These are phyloP conservation scores for Albizia julibrissin DNA, from an alignment of 306 rosid species.

Conservation along the genomic window DNA sequence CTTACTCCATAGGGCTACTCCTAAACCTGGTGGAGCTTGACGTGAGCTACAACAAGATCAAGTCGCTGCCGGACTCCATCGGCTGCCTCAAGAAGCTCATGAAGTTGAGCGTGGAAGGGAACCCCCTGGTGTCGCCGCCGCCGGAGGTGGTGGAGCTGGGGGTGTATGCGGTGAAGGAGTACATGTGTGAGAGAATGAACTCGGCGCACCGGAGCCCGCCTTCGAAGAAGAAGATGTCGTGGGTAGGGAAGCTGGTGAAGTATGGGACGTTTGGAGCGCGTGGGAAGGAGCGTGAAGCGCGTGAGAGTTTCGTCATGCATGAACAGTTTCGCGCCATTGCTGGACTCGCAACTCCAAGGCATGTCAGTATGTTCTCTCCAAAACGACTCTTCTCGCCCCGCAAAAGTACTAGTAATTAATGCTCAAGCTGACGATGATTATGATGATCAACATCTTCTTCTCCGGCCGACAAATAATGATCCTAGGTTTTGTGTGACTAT, in stretches of 20 bases:
- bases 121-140: conserved; percentile 78
- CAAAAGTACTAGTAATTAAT: background rate
- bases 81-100: conserved; percentile 75
- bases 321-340: conserved; percentile 60
- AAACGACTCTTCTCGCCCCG: conserved; percentile 79
- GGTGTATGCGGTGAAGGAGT: conserved; percentile 61
- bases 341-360: conserved; percentile 72
- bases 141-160: conserved; percentile 69
- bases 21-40: conserved; percentile 76
- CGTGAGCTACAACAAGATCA: conserved; percentile 76
- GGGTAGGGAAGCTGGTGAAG: conserved; percentile 70
- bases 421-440: too few relatives aligned
- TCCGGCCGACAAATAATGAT: background rate
- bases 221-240: conserved; percentile 56
- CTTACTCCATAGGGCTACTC: conserved; percentile 84
- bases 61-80: conserved; percentile 65
- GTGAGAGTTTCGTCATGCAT: conserved; percentile 43
- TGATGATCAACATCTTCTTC: background rate
- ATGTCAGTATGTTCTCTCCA: conserved; percentile 72
- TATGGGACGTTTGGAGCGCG: conserved; percentile 56
- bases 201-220: conserved; percentile 20
- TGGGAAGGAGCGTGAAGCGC: conserved; percentile 11
- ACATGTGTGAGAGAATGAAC: conserved; percentile 64
- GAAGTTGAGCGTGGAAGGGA: conserved; percentile 74
- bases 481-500: background rate